phyloP scores from a whole-genome alignment of 2,329 filamentous ascomycete genomes.

The Cadophora sp. region DNA sequence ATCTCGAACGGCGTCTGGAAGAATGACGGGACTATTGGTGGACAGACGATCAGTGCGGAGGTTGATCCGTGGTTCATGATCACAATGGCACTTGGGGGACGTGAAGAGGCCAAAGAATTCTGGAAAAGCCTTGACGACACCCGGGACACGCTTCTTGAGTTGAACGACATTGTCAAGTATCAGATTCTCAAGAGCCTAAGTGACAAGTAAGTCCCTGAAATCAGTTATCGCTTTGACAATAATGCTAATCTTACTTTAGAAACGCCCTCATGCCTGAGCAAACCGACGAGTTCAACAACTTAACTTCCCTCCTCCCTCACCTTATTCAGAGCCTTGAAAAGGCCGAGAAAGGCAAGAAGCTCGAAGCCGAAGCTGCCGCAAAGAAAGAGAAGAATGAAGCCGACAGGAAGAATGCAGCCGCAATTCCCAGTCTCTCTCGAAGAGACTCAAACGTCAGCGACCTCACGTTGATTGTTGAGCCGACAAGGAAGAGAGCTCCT shows the following conservation, averaged over 20 bases:
- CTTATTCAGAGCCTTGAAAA: conserved; percentile 26
- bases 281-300: conserved; percentile 22
- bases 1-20: conserved; percentile 25
- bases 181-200: conserved; percentile 27
- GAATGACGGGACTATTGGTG: conserved; percentile 26
- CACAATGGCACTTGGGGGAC: conserved; percentile 26
- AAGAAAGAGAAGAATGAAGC: conserved; percentile 4
- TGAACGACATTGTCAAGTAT: conserved; percentile 32
- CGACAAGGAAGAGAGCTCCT: neutral
- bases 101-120: conserved; percentile 24
- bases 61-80: conserved; percentile 33
- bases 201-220: conserved; percentile 20
- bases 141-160: conserved; percentile 25
- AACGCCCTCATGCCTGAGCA: conserved; percentile 20
- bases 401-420: conserved; percentile 2
- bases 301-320: conserved; percentile 24
- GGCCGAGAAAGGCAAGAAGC: conserved; percentile 18
- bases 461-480: conserved; percentile 21
- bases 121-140: conserved; percentile 29
- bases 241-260: conserved; percentile 10
- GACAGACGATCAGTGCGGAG: conserved; percentile 23
- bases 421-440: neutral
- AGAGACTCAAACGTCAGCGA: conserved; percentile 26
- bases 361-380: conserved; percentile 5
- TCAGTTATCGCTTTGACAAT: neutral